Conservation (phyloP, 768 basidiomycete species). For the Tricholoma furcatifolium region DNA sequence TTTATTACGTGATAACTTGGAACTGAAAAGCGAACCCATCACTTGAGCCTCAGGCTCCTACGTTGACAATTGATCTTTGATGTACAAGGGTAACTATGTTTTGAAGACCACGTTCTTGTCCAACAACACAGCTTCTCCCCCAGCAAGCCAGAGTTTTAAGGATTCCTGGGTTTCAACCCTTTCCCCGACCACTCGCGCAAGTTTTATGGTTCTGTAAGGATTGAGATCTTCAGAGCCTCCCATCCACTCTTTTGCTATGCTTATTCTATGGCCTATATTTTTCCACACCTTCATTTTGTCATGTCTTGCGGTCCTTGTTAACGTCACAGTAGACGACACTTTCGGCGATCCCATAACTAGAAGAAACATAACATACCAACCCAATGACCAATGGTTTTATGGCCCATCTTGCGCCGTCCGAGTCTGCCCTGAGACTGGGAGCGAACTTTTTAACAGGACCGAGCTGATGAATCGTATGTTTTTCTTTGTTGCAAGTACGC, state of each 20-base stretch:
- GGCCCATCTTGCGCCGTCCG: conserved; percentile 21
- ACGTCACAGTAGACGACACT: conserved; percentile 44
- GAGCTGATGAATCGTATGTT: conserved; percentile 13
- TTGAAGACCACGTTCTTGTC: no score
- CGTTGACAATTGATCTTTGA: no score
- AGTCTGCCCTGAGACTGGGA: conserved; percentile 27
- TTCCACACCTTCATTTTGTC: conserved; percentile 10
- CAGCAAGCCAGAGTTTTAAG: not conserved
- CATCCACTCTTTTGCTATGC: conserved; percentile 17
- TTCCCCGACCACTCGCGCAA: not conserved
- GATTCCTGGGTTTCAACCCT: not conserved
- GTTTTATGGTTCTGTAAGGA: not conserved
- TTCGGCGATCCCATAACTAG: conserved; percentile 30
- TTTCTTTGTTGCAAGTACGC: no score
- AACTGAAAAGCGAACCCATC: no score
- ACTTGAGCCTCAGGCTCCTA: no score
- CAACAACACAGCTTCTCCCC: no score
- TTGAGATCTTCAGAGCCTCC: not conserved
- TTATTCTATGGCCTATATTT: conserved; percentile 6
- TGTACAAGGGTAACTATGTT: no score
- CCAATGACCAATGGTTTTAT: conserved; percentile 31
- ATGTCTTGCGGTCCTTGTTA: conserved; percentile 20
- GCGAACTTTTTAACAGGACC: conserved; percentile 16
- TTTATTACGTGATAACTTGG: no score
- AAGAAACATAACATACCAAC: conserved; percentile 29